Base-by-base conservation (phyloP, 352 stramenopile genomes). In the Globisporangium solare region DNA sequence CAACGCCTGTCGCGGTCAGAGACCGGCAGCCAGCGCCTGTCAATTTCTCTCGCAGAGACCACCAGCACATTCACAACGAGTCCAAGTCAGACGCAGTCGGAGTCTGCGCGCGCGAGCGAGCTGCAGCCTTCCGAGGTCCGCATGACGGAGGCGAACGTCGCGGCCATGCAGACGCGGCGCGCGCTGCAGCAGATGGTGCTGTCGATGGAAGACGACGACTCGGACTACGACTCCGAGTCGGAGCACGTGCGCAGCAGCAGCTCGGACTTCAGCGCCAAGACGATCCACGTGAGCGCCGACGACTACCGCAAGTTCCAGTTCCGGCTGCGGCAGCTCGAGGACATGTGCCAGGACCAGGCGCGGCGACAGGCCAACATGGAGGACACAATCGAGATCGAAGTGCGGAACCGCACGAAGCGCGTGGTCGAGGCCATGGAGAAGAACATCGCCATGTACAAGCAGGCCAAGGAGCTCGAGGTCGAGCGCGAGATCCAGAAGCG, bases 301-400 rank as follows among this genome's bases (percentile, higher is more conserved):
- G 84, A 94, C 57, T 89, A 89, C 64, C 77, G 75, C 54, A 86
- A 86, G 62, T 92, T 94, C 67, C 84, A 92, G 70, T 89, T 86
- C 49, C 82, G 84, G 32, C 67, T 94, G 54, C 72, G 78, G 12
- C 76, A 90, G 54, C 68, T 94, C 2, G 84, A 94, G 59, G 82
- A 92, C 1, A 48, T 92, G 20, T 86, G 73, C 48, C 56, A 72
- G 4, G 82, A 92, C 32, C 84, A 94, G 64, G 78, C 74, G 1
- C 71, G 63, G 31, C 87, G 86, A 62, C 84, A 92, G 60, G 68
- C 71, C 35, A 65, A 73, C 40, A 89, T 92, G 65, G 84, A 94
- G 40, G 68, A 80, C 17, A 88, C 78, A 17, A 92, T 94, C 56
- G 80, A 94, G 60, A 68, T 67, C 51, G 79, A 94, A 52, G 84